Base-by-base conservation (phyloP, 306 rosid species). In the Begonia loranthoides region DNA sequence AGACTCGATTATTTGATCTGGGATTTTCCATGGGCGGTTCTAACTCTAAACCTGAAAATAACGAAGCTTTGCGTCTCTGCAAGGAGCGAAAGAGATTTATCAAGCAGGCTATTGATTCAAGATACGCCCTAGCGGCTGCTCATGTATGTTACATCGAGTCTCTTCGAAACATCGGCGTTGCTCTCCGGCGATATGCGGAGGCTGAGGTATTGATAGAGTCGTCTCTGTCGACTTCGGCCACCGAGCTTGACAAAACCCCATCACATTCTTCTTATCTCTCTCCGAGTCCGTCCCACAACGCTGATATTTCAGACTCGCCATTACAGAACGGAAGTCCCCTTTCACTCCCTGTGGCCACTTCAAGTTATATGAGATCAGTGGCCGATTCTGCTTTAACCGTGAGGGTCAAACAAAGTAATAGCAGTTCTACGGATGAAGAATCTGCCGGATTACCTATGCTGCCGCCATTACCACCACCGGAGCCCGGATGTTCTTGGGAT, bases 261-360 rank as follows among this genome's bases (percentile, higher is more conserved):
- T 85, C 97, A 50, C 95, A 78, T 61, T 82, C 79, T 45, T 82
- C 94, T 9, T 86, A 68, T 76, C 95, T 83, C 22, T 86, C 99
- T 8, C 95, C 94, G 2, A 76, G 93, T 9, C 94, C 86, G 1
- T 84, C 79, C 0, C 77, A 81, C 19, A 66, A 59, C 41, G 75
- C 76, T 6, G 94, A 90, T 41, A 73, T 63, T 62, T 72, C 66
- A 6, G 95, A 80, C 24, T 90, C 97, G 2, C 94, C 97, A 0
- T 39, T 85, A 67, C 71, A 58, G 48, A 66, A 61, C 49, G 87
- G 73, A 50, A 73, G 76, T 57, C 76, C 87, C 50, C 56, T 65
- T 65, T 70, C 79, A 1, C 80, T 77, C 0, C 71, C 82, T 3
- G 68, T 55, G 59, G 41, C 79, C 15, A 49, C 79, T 54, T 43